Evolutionary conservation across 106 monocot genomes (phyloP), one percentile per base, ranked within the genome.

Genomic region (Amphibolis antarctica): DNA sequence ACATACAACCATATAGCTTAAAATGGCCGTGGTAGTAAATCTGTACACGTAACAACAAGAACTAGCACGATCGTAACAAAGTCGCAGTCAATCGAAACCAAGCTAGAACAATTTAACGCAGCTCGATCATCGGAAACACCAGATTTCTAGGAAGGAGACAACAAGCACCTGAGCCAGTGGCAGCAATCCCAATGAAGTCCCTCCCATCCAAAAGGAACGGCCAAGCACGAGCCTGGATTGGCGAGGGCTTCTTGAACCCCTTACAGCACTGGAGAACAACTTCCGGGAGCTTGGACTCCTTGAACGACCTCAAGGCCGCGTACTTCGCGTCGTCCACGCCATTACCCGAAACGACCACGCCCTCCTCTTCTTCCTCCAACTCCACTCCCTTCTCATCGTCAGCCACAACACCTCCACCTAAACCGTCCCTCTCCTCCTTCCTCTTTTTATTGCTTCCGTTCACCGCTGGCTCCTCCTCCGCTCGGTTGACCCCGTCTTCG

Each of bases 171-270:
- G 96, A 98, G 28, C 96, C 98, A 59, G 98, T 98, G 3, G 86
- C 84, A 12, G 98, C 98, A 48, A 98, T 98, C 3, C 98, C 98
- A 10, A 98, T 85, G 72, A 98, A 83, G 62, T 98, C 98, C 28
- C 98, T 71, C 0, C 85, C 98, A 42, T 85, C 72, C 71, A 98
- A 69, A 28, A 98, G 69, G 67, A 87, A 98, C 0, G 98, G 98
- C 98, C 98, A 98, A 0, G 91, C 67, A 53, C 84, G 84, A 24
- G 98, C 72, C 55, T 98, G 98, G 45, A 98, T 98, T 3, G 98
- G 87, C 21, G 98, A 98, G 13, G 98, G 98, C 42, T 74, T 79
- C 27, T 30, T 75, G 65, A 91, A 98, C 9, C 55, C 75, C 70
- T 88, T 86, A 69, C 90, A 91, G 78, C 90, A 98, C 36, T 84